These are phyloP conservation scores for Fraxinus quadrangulata DNA, from an alignment of 257 asterid genomes.

Conservation along the genomic window DNA sequence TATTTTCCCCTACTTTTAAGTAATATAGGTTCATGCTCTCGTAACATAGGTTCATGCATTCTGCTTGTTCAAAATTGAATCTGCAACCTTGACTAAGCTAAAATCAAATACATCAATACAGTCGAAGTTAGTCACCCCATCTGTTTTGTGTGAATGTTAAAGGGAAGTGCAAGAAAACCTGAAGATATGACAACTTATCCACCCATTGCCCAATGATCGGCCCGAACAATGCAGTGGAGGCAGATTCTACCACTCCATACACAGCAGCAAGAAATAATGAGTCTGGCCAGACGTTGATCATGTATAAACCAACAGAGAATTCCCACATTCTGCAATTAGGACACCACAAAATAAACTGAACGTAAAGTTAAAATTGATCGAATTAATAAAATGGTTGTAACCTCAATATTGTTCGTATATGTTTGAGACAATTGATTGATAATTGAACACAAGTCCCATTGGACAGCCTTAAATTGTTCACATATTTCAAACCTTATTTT, in stretches of 20 bases:
- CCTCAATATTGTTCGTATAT: background rate
- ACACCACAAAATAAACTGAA: background rate
- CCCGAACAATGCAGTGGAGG: conserved; percentile 71
- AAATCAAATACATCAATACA: background rate
- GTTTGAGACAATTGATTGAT: background rate
- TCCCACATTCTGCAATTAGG: conserved; percentile 84
- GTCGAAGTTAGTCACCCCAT: background rate
- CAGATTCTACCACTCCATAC: conserved; percentile 84
- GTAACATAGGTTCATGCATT: background rate
- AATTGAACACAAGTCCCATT: background rate
- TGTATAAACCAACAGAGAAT: conserved; percentile 86
- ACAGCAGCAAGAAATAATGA: conserved; percentile 80
- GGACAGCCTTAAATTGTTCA: background rate
- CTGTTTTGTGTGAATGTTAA: background rate
- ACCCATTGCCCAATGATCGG: conserved; percentile 78
- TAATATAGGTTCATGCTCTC: too few relatives aligned
- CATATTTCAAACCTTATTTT: background rate
- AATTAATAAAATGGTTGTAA: background rate
- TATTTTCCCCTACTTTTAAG: too few relatives aligned
- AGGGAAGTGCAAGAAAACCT: conserved; percentile 41
- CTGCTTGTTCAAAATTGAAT: background rate
- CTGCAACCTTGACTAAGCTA: background rate
- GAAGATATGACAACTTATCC: conserved; percentile 56
- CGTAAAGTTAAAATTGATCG: background rate
- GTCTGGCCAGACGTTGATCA: conserved; percentile 89